A percentile compares a stretch with the other conserved stretches of the same genome.
Evolutionary conservation across 331 rosid species (phyloP).

Genomic region (Malus hybrid): DNA sequence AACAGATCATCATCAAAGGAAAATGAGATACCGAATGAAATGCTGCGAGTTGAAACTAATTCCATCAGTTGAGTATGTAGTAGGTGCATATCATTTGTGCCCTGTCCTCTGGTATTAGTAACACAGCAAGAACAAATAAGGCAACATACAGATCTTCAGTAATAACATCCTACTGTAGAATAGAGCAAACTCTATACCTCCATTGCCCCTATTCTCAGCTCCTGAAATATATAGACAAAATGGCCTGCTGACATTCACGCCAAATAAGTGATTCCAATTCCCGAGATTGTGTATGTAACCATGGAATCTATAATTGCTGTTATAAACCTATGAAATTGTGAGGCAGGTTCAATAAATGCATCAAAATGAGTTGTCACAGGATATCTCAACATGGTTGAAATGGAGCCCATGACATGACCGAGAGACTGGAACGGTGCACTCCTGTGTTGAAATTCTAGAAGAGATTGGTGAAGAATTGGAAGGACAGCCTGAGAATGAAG

Average conservation of each 20-base stretch:
- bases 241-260: constrained; percentile 9
- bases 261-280: constrained; percentile 13
- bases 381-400: constrained; percentile 20
- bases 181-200: neutral
- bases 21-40: neutral
- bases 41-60: neutral
- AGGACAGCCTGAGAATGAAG: constrained; percentile 12
- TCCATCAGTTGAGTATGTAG: neutral
- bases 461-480: constrained; percentile 17
- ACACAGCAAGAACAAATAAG: neutral
- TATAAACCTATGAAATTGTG: constrained; percentile 1
- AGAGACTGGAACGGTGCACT: constrained; percentile 11
- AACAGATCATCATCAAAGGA: neutral
- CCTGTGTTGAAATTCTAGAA: constrained; percentile 18
- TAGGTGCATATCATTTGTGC: neutral
- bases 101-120: neutral
- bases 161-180: neutral
- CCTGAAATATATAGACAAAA: constrained; percentile 11
- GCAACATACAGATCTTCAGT: neutral
- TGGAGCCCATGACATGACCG: constrained; percentile 13
- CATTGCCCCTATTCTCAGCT: constrained; percentile 19
- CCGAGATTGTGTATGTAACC: constrained; percentile 19
- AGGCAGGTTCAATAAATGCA: constrained; percentile 18
- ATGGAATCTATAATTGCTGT: neutral
- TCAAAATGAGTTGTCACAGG: constrained; percentile 14